Base-by-base conservation (phyloP, 176 grass and related monocot species). In the Musa itinerans region DNA sequence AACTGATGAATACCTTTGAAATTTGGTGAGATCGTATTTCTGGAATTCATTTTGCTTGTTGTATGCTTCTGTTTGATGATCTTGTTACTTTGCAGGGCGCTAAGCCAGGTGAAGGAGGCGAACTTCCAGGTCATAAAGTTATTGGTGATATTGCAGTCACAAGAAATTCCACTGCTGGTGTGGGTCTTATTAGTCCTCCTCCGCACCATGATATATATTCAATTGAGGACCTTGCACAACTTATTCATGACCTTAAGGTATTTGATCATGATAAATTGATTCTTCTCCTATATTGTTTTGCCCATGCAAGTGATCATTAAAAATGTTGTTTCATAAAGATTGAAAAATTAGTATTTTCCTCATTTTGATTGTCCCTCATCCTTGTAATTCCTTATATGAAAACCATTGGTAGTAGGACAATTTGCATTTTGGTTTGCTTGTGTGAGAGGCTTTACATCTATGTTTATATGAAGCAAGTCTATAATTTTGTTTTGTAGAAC, bases 131-230 rank as follows among this genome's bases (percentile, higher is more conserved):
- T 48, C 91, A 94, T 83, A 94, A 99, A 75, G 95, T 99, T 78
- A 94, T 99, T 63, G 88, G 91, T 82, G 95, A 99, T 86, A 99
- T 99, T 83, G 91, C 91, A 2, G 78, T 99, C 50, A 99, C 95
- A 76, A 87, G 95, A 24, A 87, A 99, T 86, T 99, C 95, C 21
- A 99, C 90, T 79, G 86, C 91, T 73, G 95, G 95, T 86, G 95
- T 99, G n/a, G 91, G 95, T 54, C 88, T 99, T 15, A 99, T 99
- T 52, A 99, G 95, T 50, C 95, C 91, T 79, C 95, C 95, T 61
- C 95, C 95, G 27, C 95, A 99, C 63, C 95, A 99, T 15, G 95
- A 99, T 76, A 99, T 99, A 68, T 99, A 99, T 83, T 99, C 95
- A 2, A 99, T 99, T 9, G 95, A 99, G 85, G 95, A 99, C 84